Evolutionary conservation across 495 filamentous ascomycete species (phyloP), one percentile per base, ranked within the genome.

Genomic region (Hypoxylon subgilvum): DNA sequence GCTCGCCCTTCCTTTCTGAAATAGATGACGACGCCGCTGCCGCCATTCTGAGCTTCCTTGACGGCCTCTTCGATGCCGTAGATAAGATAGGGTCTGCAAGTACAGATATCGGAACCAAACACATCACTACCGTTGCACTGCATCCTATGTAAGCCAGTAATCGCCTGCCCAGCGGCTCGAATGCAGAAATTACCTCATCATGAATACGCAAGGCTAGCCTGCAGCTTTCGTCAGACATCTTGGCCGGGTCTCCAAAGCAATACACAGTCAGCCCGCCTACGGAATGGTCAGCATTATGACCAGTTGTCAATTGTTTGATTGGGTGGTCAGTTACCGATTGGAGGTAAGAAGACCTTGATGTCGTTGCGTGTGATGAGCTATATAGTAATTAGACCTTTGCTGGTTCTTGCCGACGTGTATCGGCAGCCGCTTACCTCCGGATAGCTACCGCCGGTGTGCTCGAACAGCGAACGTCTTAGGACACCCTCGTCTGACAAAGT

Each of bases 51-150:
- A 9, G 94, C 94, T 75, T 97, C 91, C 63, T 92, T 93, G 55
- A 98, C 93, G 5, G 94, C 94, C 74, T 98, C 94, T 63, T 92
- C 90, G 50, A 98, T 92, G 25, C 94, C 94, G 68, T 94, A 98
- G 61, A 96, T 94, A 51, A 98, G 84, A 67, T 98, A 98, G 25
- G 94, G 94, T 35, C 94, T 85, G 74, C 94, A 97, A 21, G 94
- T 98, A 76, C 94, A 98, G 71, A 98, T 98, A 73, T 98, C 94
- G 27, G 91, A 96, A 53, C 96, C 92, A 73, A 98, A 98, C 47
- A 98, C 94, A 79, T 98, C 94, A 72, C 88, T 92, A 49, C 94
- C 93, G 71, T 97, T 97, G 77, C 92, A 92, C 81, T 83, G 60
- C 56, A 61, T 69, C 35, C 38, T 39, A 23, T 40, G 63, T 74